Base-by-base conservation (phyloP, 1,139 yeast genomes). In the Pichia sp. region DNA sequence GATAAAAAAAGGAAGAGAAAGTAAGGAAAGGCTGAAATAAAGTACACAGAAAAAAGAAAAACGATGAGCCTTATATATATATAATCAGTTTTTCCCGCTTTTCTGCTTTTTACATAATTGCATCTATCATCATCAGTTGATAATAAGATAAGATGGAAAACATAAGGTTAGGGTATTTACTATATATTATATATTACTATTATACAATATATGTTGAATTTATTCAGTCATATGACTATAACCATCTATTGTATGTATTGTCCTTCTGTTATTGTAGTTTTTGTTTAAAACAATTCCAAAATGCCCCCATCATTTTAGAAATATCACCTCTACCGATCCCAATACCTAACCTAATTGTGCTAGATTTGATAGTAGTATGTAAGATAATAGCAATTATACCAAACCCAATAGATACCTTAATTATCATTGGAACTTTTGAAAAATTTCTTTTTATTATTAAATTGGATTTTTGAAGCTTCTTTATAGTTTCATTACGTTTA, bases 401-500 rank as follows among this genome's bases (percentile, higher is more conserved):
- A 24, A 58, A 47, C 16, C 61, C 56, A 5, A 57, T 25, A 1
- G 62, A 57, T 3, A 51, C 16, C 31, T 53, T 56, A 29, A 57
- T 35, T 4, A 57, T 26, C 37, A 53, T 33, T 4, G 58, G 51
- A 8, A 32, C 23, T 7, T 31, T 25, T 10, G 20, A 25, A 26
- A 34, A 11, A 9, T 27, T 30, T 6, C 38, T 23, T 30, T 36
- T 32, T 1, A 34, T 9, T 16, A 40, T 5, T n/a, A 30, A 28
- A 2, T 16, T 33, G 8, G 22, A 32, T 6, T 35, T 37, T 24
- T 40, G 35, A 12, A 20, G 32, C 35, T 40, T 37, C 24, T 41
- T 34, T 20, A 33, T 7, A 1, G 25, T 25, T 8, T 8, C 35
- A 26, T 32, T 41, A 30, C 37, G 42, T 38, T 36, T 27, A 6